Conservation (phyloP, 2,329 filamentous ascomycete species). For the Pseudogymnoascus destructans region DNA sequence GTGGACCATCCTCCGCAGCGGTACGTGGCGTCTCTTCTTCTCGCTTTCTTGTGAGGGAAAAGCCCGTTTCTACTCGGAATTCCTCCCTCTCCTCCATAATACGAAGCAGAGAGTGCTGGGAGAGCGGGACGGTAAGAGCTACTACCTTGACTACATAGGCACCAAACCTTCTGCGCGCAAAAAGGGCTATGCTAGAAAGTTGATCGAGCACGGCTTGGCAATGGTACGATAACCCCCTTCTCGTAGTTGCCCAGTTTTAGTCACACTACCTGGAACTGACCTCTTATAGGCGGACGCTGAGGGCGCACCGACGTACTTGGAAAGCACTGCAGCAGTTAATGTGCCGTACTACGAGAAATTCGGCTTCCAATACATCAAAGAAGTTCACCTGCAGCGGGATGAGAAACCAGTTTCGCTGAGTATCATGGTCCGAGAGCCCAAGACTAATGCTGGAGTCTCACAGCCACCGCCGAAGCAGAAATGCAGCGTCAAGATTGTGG, state of each 20-base stretch:
- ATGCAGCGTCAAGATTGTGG: conserved; percentile 21
- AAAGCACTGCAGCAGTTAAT: conserved; percentile 59
- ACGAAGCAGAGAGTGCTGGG: conserved; percentile 60
- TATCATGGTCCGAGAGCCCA: conserved; percentile 71
- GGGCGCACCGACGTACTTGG: conserved; percentile 59
- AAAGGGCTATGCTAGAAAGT: conserved; percentile 57
- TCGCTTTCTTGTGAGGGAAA: conserved; percentile 60
- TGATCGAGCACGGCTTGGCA: conserved; percentile 56
- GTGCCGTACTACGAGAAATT: conserved; percentile 60
- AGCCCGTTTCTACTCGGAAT: conserved; percentile 62
- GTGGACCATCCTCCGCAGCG: conserved; percentile 58
- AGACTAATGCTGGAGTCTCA: conserved; percentile 11
- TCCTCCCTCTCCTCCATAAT: conserved; percentile 60
- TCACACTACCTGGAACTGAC: not conserved
- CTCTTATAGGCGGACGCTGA: conserved; percentile 49
- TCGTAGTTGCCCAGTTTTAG: not conserved
- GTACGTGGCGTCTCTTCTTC: conserved; percentile 66
- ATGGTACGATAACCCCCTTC: conserved; percentile 33
- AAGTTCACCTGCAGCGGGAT: conserved; percentile 49
- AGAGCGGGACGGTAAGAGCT: conserved; percentile 51
- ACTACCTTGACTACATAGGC: conserved; percentile 76
- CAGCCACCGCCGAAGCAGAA: not conserved
- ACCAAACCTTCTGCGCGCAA: conserved; percentile 55
- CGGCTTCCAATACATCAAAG: conserved; percentile 54
- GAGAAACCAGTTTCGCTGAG: conserved; percentile 50